Evolutionary conservation across 1,284 basidiomycete genomes (phyloP).

Genomic region (Ceratobasidium sp.): DNA sequence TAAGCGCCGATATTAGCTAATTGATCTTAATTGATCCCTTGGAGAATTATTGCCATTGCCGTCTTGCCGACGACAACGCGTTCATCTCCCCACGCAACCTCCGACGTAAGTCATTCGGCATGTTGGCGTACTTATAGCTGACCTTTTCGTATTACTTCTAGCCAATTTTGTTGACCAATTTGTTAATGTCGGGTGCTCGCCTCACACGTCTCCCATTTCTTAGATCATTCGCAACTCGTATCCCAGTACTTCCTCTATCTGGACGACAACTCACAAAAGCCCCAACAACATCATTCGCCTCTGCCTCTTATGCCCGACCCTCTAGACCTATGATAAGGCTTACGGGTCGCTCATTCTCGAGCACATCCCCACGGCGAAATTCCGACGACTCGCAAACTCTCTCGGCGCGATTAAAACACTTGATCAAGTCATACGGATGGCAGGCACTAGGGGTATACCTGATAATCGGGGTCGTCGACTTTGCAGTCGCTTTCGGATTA

Average conservation of each 20-base stretch:
- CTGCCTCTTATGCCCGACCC: conserved; percentile 18
- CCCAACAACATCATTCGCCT: conserved; percentile 4
- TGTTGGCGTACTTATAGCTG: conserved; percentile 9
- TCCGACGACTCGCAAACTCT: conserved; percentile 52
- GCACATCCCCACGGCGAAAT: conserved; percentile 40
- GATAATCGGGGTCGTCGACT: conserved; percentile 73
- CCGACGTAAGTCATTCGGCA: conserved; percentile 32
- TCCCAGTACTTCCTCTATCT: conserved; percentile 52
- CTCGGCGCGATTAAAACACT: conserved; percentile 77
- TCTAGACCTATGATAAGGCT: conserved; percentile 21
- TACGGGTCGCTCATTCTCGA: conserved; percentile 20
- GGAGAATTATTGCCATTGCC: background rate
- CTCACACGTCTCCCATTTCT: conserved; percentile 28
- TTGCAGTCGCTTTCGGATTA: conserved; percentile 78
- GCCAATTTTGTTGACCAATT: background rate
- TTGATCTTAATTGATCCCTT: conserved; percentile 1
- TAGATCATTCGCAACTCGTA: conserved; percentile 49
- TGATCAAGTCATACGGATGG: conserved; percentile 91
- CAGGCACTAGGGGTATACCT: conserved; percentile 88
- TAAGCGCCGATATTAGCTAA: conserved; percentile 30
- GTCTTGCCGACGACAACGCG: conserved; percentile 36
- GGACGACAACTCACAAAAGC: conserved; percentile 35
- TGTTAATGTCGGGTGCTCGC: conserved; percentile 16
- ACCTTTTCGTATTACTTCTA: background rate
- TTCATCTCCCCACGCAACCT: conserved; percentile 5